Base-by-base conservation (phyloP, 441 rosid species). In the Euphorbia neoarborescens region DNA sequence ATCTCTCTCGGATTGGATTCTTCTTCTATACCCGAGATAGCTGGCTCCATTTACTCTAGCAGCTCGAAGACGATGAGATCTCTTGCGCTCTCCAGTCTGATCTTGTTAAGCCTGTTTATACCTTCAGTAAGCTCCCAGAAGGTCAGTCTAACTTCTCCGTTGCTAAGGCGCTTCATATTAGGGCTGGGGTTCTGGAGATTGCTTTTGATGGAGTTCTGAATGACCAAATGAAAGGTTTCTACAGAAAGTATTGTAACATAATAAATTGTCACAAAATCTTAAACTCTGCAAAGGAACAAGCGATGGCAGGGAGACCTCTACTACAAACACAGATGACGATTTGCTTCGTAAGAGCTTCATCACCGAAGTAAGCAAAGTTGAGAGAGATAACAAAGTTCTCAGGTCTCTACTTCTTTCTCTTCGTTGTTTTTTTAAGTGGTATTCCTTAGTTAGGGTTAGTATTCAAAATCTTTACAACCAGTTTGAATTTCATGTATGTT, bases 361-460 rank as follows among this genome's bases (percentile, higher is more conserved):
- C 65, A 92, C 97, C 7, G 97, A 91, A 80, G 97, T 91, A 70
- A 83, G 97, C 81, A 92, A 91, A 82, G 96, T 88, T 34, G 97
- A 91, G 78, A 81, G 96, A 61, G 96, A 91, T 62, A 88, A 90
- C 83, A 94, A 91, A 89, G 96, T 91, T 76, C 14, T 67, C 82
- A 90, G 96, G 97, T 91, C 68, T 44, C 73, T 60, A 44, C 27
- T n/a, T 69, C 7, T 63, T 2, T 32, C 13, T 48, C 9, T 70
- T 27, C 14, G 40, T 34, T 1, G 30, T 0, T 15, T 19, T 34
- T 7, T 28, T 27, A 4, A 8, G 15, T 28, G 13, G 24, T 22
- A 53, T 67, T 46, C 17, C 13, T 13, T 27, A 27, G 5, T 73
- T 82, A 74, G 83, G 82, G 74, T 72, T 81, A 8, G 14, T 7